Percentiles rank a stretch among this genome's conserved stretches.
Evolutionary conservation across 2,329 filamentous ascomycete genomes (phyloP).

Genomic region (Didymella segeticola): DNA sequence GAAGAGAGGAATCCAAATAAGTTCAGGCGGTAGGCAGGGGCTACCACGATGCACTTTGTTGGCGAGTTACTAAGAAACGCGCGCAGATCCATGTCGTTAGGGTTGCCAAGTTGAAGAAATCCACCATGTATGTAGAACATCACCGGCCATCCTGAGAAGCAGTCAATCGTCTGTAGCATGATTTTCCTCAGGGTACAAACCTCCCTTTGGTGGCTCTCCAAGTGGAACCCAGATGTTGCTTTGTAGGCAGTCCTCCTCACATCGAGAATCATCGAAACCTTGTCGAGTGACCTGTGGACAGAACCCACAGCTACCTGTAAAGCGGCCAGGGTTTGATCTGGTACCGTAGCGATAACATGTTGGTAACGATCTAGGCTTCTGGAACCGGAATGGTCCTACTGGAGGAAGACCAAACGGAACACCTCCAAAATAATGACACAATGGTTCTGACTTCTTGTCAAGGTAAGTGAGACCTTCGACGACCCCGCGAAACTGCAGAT

Average conservation of each 20-base stretch:
- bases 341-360: conserved; percentile 60
- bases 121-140: conserved; percentile 65
- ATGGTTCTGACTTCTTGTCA: conserved; percentile 37
- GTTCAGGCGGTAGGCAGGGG: conserved; percentile 64
- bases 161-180: background rate
- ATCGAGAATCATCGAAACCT: conserved; percentile 36
- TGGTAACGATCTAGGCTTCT: conserved; percentile 56
- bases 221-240: conserved; percentile 63
- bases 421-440: conserved; percentile 62
- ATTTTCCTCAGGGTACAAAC: conserved; percentile 16
- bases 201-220: conserved; percentile 51
- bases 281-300: conserved; percentile 58
- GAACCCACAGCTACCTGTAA: conserved; percentile 49
- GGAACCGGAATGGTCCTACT: conserved; percentile 56
- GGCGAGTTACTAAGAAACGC: conserved; percentile 59
- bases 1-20: conserved; percentile 63
- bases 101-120: conserved; percentile 63
- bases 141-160: conserved; percentile 61
- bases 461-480: conserved; percentile 58
- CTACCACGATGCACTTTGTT: conserved; percentile 56
- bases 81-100: conserved; percentile 56
- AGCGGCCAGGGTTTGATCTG: conserved; percentile 54
- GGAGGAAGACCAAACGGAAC: conserved; percentile 64
- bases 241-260: conserved; percentile 64
- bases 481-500: conserved; percentile 55